A percentile compares a stretch with the other conserved stretches of the same genome.
These are phyloP conservation scores for Epichloe sylvatica DNA, from an alignment of 2,329 filamentous ascomycete species.

Conservation along the genomic window DNA sequence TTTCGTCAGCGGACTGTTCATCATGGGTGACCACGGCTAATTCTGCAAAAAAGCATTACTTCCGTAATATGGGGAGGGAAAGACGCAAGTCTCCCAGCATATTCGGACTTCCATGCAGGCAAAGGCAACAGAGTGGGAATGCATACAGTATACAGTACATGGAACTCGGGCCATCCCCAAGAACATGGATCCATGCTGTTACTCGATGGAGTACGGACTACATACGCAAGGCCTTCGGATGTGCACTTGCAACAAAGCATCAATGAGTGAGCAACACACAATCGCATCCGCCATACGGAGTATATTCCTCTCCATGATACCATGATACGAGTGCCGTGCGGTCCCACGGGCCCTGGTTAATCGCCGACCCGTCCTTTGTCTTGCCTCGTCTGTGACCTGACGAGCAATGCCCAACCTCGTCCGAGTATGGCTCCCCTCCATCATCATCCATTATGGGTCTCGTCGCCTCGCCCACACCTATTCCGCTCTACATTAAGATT, in stretches of 20 bases:
- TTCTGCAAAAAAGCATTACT: background rate
- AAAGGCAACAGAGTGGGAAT: background rate
- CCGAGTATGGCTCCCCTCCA: constrained; percentile 2
- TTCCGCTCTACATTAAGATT: constrained; percentile 8
- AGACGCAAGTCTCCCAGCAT: background rate
- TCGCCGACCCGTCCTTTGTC: constrained; percentile 4
- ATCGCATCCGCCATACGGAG: background rate
- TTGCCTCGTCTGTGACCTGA: constrained; percentile 3
- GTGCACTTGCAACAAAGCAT: background rate
- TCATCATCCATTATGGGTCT: constrained; percentile 1
- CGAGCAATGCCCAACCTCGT: constrained; percentile 5
- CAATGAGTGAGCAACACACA: background rate
- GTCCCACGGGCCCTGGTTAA: constrained; percentile 1
- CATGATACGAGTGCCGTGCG: too few relatives aligned
- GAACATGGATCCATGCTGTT: background rate
- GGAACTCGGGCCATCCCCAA: background rate
- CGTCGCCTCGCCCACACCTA: constrained; percentile 1
- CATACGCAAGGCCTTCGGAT: background rate
- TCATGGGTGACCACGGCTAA: background rate
- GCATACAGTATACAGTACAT: too few relatives aligned
- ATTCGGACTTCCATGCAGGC: background rate
- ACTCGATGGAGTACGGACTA: background rate
- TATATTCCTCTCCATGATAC: background rate
- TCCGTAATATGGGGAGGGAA: background rate
- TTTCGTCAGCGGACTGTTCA: background rate